Evolutionary conservation across 805 yeast genomes (phyloP), one percentile per base, ranked within the genome.

Genomic region (Wickerhamiella hasegawae): DNA sequence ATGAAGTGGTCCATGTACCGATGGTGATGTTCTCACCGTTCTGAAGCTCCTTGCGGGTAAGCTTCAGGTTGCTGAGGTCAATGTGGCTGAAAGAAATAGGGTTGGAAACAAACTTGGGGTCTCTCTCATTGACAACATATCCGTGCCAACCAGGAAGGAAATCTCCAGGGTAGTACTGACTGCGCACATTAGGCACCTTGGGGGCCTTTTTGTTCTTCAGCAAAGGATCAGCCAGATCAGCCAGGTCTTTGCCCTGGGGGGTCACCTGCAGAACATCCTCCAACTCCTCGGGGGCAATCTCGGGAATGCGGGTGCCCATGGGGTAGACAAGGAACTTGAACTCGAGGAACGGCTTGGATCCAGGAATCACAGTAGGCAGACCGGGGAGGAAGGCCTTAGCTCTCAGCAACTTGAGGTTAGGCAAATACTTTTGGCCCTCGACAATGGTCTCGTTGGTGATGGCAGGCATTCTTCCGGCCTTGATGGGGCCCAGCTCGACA

Each of bases 361-460:
- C 65, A 19, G 94, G 77, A 0, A 84, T 71, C 20, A 80, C 73
- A 21, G 61, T 61, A 12, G 57, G 52, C 60, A 85, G 96, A 23
- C 97, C 97, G 3, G 94, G 87, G 29, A 87, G 94, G 42, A 68
- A 66, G 58, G 83, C 83, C 39, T 69, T 71, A 29, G 92, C 76
- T 34, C 69, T 70, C 20, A 84, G 44, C 12, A 84, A 60, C 47
- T 76, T 71, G 33, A 85, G 55, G 31, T 63, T 57, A 29, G 96
- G 95, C 23, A 84, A 69, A 22, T 66, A 60, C 3, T 68, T 52
- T 1, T 45, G 41, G 28, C 45, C 47, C 10, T 40, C 33, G 15
- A 35, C 28, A 18, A 27, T 17, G 18, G 46, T 41, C 3, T 34
- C 33, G 11, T 36, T 36, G n/a, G 39, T 27, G 12, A 41, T 41